phyloP scores from a whole-genome alignment of 1,284 basidiomycete species.

The Termitomyces sp. region DNA sequence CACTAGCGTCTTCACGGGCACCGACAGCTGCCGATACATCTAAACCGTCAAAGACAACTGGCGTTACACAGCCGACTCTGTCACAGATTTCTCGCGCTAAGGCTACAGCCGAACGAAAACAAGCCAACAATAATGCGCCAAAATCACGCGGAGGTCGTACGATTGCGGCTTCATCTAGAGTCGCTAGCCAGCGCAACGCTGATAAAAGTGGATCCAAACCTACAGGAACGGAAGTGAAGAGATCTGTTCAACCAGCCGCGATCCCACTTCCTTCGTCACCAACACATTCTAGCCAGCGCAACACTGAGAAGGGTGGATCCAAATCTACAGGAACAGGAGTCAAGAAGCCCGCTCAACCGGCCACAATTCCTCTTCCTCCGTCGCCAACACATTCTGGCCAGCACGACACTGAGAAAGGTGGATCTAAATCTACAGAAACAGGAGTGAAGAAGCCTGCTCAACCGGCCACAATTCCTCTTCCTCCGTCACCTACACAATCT shows the following conservation, averaged over 20 bases:
- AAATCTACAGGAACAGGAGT: neutral
- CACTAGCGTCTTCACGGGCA: constrained; percentile 2
- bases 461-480: constrained; percentile 18
- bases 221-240: too few species aligned
- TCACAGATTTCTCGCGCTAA: constrained; percentile 21
- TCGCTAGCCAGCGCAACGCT: too few species aligned
- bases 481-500: constrained; percentile 18
- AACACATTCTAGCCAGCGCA: too few species aligned
- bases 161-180: neutral
- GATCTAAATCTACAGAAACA: neutral
- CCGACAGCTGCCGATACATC: constrained; percentile 6
- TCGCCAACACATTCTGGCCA: constrained; percentile 14
- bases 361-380: constrained; percentile 19
- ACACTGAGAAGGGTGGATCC: neutral
- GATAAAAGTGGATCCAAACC: too few species aligned
- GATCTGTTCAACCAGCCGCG: too few species aligned
- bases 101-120: constrained; percentile 7
- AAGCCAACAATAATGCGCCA: constrained; percentile 16
- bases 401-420: neutral
- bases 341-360: constrained; percentile 8
- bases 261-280: too few species aligned
- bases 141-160: constrained; percentile 34
- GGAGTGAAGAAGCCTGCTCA: constrained; percentile 2
- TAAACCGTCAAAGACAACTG: constrained; percentile 8
- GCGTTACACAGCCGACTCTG: constrained; percentile 21